Evolutionary conservation across 228 moss, liverwort and hornwort species (phyloP), one percentile per base, ranked within the genome.

Genomic region (Sphagnum fallax): DNA sequence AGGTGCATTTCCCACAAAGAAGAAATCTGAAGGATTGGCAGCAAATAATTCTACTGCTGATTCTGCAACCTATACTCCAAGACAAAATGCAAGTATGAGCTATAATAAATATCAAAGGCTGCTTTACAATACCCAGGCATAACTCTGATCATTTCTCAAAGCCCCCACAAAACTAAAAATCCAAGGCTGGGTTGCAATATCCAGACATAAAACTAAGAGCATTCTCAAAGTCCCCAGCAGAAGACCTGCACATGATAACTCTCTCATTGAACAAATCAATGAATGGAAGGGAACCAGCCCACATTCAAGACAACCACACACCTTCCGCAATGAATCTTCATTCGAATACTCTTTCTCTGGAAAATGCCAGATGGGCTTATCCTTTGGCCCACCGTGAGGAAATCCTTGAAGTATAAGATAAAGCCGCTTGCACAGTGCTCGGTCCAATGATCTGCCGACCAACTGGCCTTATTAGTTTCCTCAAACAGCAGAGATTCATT

Each of bases 1-100:
- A 9, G 93, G 97, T 48, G 91, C 88, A 76, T 97, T 97, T 61
- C 91, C 97, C 18, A 93, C 85, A 64, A 91, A 91, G 68, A 82
- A 91, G 0, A 97, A 64, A 58, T 89, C 91, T 6, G 80, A 69
- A 7, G 87, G 71, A 70, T 84, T 85, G 65, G 78, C 81, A 47
- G 87, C 69, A 60, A 93, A 79, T 10, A 91, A 78, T 57, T 80
- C 76, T 49, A 91, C 48, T 49, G 83, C 93, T 78, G 81, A 79
- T 77, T 93, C 89, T 74, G 92, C 98, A 80, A 93, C 91, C 93
- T 93, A 70, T 4, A 61, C 50, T 52, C 10, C 68, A 18, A 69
- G 63, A 16, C 47, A 8, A 10, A 48, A 64, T 32, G 32, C 32
- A 2, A 15, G 59, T 15, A 11, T 11, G 59, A 60, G 15, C 59